Conservation (phyloP, 306 rosid species). For the Rosa lucieae region DNA sequence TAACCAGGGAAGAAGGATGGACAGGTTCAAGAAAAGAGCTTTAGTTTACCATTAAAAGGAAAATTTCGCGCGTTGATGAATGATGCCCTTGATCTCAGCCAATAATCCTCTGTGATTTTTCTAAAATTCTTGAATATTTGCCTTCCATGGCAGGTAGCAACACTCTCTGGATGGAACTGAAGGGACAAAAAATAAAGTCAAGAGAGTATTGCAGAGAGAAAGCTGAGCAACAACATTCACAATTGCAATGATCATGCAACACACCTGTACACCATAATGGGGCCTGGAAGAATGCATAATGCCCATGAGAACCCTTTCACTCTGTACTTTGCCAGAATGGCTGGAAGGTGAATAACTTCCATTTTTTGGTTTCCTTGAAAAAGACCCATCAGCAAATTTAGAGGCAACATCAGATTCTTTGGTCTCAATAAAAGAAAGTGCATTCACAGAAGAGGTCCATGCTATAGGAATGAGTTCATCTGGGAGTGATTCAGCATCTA, state of each 20-base stretch:
- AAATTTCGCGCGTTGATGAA: constrained; percentile 29
- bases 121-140: constrained; percentile 86
- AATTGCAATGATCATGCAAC: constrained; percentile 30
- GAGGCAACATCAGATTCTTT: constrained; percentile 36
- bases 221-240: constrained; percentile 15
- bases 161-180: constrained; percentile 99
- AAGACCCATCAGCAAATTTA: constrained; percentile 37
- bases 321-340: constrained; percentile 32
- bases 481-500: constrained; percentile 85
- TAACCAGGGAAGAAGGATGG: constrained; percentile 15
- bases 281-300: constrained; percentile 87
- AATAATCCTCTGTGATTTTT: constrained; percentile 73
- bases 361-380: constrained; percentile 31
- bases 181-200: constrained; percentile 37
- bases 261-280: constrained; percentile 97
- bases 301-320: constrained; percentile 75
- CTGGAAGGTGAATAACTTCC: constrained; percentile 31
- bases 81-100: constrained; percentile 60
- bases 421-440: constrained; percentile 56
- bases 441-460: constrained; percentile 70
- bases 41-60: constrained; percentile 60
- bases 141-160: constrained; percentile 83
- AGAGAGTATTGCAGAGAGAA: constrained; percentile 17
- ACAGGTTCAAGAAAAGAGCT: constrained; percentile 22
- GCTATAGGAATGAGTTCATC: constrained; percentile 90